Base-by-base conservation (phyloP, 2,329 filamentous ascomycete species). In the Claviceps monticola region DNA sequence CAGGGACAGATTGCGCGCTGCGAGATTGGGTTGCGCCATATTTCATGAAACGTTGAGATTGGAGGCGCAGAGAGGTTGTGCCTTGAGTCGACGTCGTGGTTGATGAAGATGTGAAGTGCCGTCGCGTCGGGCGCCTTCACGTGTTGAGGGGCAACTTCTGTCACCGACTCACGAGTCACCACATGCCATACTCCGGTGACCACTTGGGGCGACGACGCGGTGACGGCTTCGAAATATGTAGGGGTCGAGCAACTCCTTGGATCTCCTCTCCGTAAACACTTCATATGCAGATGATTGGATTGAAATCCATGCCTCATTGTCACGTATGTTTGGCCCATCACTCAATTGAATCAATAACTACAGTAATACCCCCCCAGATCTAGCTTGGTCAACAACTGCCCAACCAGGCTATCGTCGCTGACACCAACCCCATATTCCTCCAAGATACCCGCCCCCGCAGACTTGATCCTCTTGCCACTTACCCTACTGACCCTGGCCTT, bases 331-430 rank as follows among this genome's bases (percentile, higher is more conserved):
- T 8, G 8, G 4, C 41, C 17, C 17, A 42, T 7, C 41, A 21
- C 11, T 16, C 34, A 13, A 17, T 11, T 16, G 21, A 13, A 16
- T 50, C 44, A 61, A 17, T 59, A 57, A 29, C 61, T 63, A 8
- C 64, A 61, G 61, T 87, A 88, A 60, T 85, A 86, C 37, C 74
- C 73, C 55, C 76, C 82, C 75, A 88, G 82, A 62, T 90, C 86
- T 56, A 91, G 69, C 61, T 78, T 79, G 54, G 84, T 65, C 49
- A 88, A 68, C 55, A 93, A 70, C 60, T 84, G 79, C 46, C 81
- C 78, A 61, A 90, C 77, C 48, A 81, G 76, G 64, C 81, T 84
- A 52, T 77, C 76, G 59, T 66, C 57, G 21, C 59, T 66, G 56
- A 66, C 65, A 57, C 65, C 65, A 64, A 54, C 65, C 57, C 65